Evolutionary conservation across 805 yeast species (phyloP).

Genomic region (Barnettozyma sp.): DNA sequence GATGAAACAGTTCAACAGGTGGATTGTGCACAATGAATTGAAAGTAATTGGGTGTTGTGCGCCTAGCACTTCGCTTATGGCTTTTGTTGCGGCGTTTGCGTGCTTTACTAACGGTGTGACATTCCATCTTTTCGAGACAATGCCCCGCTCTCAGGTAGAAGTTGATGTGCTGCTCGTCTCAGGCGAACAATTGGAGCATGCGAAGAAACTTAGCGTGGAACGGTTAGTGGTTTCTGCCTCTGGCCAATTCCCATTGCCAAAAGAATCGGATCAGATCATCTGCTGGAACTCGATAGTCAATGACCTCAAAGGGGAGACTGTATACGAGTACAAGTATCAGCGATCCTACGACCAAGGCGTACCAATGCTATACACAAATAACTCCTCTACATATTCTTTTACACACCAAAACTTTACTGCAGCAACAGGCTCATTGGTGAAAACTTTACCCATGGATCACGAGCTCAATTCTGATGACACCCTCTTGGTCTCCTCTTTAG

Average conservation of each 20-base stretch:
- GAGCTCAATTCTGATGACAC: conserved; percentile 29
- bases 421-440: conserved; percentile 43
- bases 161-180: conserved; percentile 29
- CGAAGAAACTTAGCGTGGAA: conserved; percentile 26
- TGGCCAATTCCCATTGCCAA: too few species aligned
- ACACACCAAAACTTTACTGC: conserved; percentile 49
- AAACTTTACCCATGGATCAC: conserved; percentile 29
- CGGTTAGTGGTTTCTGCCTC: conserved; percentile 26
- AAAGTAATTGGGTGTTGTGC: conserved; percentile 26
- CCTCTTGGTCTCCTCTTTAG: conserved; percentile 26
- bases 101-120: conserved; percentile 38
- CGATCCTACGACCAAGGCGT: conserved; percentile 25
- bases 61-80: conserved; percentile 26
- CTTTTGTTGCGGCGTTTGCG: conserved; percentile 35
- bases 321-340: conserved; percentile 24
- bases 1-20: conserved; percentile 22
- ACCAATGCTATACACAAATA: conserved; percentile 32
- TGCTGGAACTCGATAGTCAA: conserved; percentile 24
- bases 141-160: conserved; percentile 24
- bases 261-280: conserved; percentile 11
- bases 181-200: conserved; percentile 19
- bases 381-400: conserved; percentile 29
- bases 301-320: conserved; percentile 7
- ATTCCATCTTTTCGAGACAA: conserved; percentile 33
- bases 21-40: conserved; percentile 15